These are phyloP conservation scores for Persicaria tinctoria DNA, from an alignment of 148 eudicot genomes.

Conservation along the genomic window DNA sequence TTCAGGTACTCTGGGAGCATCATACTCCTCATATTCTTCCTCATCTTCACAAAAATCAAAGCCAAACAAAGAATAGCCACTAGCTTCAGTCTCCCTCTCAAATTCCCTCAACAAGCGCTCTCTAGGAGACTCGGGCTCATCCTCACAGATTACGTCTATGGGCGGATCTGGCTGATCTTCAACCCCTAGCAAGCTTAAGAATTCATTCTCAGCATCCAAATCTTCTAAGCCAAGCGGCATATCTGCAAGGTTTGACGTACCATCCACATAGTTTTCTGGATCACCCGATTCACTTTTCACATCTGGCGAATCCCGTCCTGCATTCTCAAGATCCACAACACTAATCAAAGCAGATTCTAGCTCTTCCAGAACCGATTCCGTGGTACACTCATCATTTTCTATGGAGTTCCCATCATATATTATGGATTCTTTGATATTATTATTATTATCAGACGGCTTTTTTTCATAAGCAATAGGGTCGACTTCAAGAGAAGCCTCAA, in stretches of 20 bases:
- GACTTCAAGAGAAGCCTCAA: neutral
- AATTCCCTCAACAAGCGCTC: conserved; percentile 54
- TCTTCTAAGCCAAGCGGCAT: conserved; percentile 53
- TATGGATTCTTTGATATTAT: neutral
- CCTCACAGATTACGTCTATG: conserved; percentile 22
- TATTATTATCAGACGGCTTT: neutral
- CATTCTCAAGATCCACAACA: conserved; percentile 43
- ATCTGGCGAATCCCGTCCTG: conserved; percentile 47
- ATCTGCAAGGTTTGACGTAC: conserved; percentile 23
- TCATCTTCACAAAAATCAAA: conserved; percentile 26
- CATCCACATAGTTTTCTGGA: conserved; percentile 24
- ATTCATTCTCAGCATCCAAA: conserved; percentile 57
- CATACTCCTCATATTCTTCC: conserved; percentile 27
- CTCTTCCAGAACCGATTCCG: conserved; percentile 58
- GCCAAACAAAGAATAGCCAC: conserved; percentile 36
- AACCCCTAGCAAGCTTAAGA: conserved; percentile 43
- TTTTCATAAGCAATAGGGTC: neutral
- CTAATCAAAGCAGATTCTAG: conserved; percentile 53
- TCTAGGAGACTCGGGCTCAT: conserved; percentile 57
- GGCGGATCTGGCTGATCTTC: conserved; percentile 35
- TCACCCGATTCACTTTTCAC: conserved; percentile 32
- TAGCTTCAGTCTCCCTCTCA: conserved; percentile 43
- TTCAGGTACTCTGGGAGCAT: conserved; percentile 11
- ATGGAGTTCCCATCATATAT: conserved; percentile 10
- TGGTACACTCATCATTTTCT: conserved; percentile 27